Base-by-base conservation (phyloP, 2,329 filamentous ascomycete species). In the Alternaria viburni region DNA sequence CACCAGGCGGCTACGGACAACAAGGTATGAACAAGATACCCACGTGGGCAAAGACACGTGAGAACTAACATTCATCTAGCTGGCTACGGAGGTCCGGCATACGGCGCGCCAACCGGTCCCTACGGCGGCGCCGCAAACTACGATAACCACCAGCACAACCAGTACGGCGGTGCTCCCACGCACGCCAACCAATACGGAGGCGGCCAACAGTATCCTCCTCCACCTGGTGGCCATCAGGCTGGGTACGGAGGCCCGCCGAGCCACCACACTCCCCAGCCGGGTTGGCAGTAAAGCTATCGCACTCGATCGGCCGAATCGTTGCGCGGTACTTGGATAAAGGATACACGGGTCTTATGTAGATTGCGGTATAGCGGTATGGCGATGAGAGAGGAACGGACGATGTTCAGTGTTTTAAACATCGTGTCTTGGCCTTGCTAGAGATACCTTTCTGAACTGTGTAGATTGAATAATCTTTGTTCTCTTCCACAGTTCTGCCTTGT, bases 71-170 rank as follows among this genome's bases (percentile, higher is more conserved):
- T 6, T 32, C 13, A 13, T 45, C 9, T 46, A 71, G 76, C 76
- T 57, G 75, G 75, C 19, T 78, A 78, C 32, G 75, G 75, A 36
- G 75, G 75, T 6, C 73, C 75, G 10, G 72, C 73, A 45, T 72
- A 71, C 41, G 69, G 67, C 45, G 68, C 62, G 13, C 67, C 67
- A 43, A 61, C 57, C 17, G 62, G 67, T 15, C 66, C 68, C 5
- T 77, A 77, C 54, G 74, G 74, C n/a, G 72, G 72, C 10, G 60
- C 69, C 19, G 65, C 64, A 21, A 75, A 73, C 60, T 75, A 77
- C 54, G 73, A 74, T 32, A 74, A 76, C 57, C 74, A 77, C 59
- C 69, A 77, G 56, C 74, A 77, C 61, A 74, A 76, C 62, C 66
- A 68, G 44, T 70, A 69, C 23, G 67, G 65, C 30, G 69, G 69